Conservation (phyloP, 2,329 filamentous ascomycete genomes). For the Blumeria graminis region DNA sequence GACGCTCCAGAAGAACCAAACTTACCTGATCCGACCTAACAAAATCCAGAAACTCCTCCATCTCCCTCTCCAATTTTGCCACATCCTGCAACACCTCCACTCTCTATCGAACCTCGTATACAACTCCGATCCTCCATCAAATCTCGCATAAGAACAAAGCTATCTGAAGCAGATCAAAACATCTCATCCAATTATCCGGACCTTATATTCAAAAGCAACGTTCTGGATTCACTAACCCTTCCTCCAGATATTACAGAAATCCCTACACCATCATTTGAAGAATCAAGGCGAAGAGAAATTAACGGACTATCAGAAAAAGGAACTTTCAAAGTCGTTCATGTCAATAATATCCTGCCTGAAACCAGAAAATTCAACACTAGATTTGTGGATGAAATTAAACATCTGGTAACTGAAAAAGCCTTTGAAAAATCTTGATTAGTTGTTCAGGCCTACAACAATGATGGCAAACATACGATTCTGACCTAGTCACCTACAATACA, state of each 20-base stretch:
- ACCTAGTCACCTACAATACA: constrained; percentile 4
- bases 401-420: not conserved
- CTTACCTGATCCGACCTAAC: not conserved
- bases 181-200: not conserved
- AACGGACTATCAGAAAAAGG: not conserved
- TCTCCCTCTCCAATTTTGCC: not conserved
- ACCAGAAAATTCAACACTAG: not conserved
- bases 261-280: not conserved
- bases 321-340: not conserved
- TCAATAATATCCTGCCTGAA: not conserved
- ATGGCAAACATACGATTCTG: constrained; percentile 3
- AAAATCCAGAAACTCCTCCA: not conserved
- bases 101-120: not conserved
- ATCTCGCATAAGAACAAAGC: not conserved
- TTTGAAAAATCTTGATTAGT: constrained; percentile 1
- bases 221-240: not conserved
- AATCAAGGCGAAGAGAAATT: not conserved
- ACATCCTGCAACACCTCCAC: not conserved
- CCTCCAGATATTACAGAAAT: not conserved
- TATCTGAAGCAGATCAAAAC: not conserved
- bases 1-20: not conserved
- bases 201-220: not conserved
- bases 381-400: not conserved
- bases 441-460: constrained; percentile 4
- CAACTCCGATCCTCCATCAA: not conserved